phyloP scores from a whole-genome alignment of 176 grass and related monocot genomes.

The Bromus sterilis region DNA sequence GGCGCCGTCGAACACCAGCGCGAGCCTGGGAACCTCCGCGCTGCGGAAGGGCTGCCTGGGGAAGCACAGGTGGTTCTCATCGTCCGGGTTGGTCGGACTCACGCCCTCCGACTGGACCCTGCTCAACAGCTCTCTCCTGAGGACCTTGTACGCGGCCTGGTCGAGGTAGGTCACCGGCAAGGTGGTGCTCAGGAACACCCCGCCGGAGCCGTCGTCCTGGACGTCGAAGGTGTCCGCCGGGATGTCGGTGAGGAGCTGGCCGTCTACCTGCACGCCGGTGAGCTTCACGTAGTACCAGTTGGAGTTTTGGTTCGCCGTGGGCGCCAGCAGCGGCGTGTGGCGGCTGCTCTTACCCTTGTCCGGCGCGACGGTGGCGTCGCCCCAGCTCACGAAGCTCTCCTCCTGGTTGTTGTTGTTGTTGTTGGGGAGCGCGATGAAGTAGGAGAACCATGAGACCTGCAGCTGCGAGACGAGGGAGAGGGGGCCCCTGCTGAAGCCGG shows the following conservation, averaged over 20 bases:
- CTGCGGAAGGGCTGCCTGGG: not conserved
- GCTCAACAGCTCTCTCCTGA: not conserved
- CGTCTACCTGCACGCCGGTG: not conserved
- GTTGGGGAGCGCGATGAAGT: not conserved
- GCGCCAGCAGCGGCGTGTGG: not conserved
- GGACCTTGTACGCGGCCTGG: not conserved
- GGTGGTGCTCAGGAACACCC: constrained; percentile 9
- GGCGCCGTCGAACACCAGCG: not conserved
- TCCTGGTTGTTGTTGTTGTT: not conserved
- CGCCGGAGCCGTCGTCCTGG: not conserved
- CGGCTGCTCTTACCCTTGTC: too few relatives aligned
- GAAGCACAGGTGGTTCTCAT: not conserved
- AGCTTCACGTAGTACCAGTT: not conserved
- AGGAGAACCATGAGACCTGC: not conserved
- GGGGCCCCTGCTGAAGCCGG: not conserved
- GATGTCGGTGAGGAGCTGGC: not conserved
- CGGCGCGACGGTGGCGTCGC: not conserved
- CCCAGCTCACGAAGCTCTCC: not conserved
- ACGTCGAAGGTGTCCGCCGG: not conserved
- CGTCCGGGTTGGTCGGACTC: not conserved
- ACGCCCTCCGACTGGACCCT: not conserved
- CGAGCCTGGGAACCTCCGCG: not conserved
- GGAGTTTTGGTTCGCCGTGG: not conserved
- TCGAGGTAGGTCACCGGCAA: constrained; percentile 5
- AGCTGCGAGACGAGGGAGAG: not conserved